A percentile compares a stretch with the other conserved stretches of the same genome.
These are phyloP conservation scores for Cymbopogon citratus DNA, from an alignment of 176 grass and related monocot species.

Conservation along the genomic window DNA sequence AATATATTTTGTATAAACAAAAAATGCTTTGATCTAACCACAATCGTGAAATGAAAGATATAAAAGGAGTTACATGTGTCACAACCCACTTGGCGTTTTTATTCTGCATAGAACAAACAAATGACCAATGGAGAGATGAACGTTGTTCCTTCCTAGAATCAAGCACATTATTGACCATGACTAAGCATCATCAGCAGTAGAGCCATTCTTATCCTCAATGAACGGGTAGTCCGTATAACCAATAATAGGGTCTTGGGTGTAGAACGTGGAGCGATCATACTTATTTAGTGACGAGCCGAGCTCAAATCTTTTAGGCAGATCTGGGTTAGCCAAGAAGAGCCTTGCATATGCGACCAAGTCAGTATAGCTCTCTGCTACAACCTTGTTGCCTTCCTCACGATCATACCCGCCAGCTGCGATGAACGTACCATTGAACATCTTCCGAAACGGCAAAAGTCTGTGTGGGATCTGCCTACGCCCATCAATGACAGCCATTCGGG, in stretches of 20 bases:
- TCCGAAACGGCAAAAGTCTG: background rate
- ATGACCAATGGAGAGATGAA: too few species aligned
- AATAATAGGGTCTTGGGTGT: background rate
- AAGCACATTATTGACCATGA: too few species aligned
- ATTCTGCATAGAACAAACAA: too few species aligned
- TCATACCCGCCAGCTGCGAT: constrained; percentile 20
- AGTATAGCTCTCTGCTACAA: background rate
- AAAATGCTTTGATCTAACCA: too few species aligned
- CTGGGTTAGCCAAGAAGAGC: constrained; percentile 30
- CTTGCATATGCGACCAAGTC: constrained; percentile 26
- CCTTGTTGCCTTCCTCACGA: constrained; percentile 22
- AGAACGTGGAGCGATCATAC: constrained; percentile 30
- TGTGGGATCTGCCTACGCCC: constrained; percentile 8
- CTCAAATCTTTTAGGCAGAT: constrained; percentile 21
- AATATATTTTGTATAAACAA: too few species aligned
- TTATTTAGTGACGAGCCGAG: background rate
- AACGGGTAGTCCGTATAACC: constrained; percentile 36
- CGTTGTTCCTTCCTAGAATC: too few species aligned
- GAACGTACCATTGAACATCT: constrained; percentile 24
- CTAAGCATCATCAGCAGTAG: too few species aligned
- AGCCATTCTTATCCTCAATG: background rate
- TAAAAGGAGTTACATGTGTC: too few species aligned
- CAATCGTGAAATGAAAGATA: too few species aligned
- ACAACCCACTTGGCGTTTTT: too few species aligned
- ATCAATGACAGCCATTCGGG: too few species aligned